Base-by-base conservation (phyloP, 78 protist genomes). In the Chrysochromulina tobinii region DNA sequence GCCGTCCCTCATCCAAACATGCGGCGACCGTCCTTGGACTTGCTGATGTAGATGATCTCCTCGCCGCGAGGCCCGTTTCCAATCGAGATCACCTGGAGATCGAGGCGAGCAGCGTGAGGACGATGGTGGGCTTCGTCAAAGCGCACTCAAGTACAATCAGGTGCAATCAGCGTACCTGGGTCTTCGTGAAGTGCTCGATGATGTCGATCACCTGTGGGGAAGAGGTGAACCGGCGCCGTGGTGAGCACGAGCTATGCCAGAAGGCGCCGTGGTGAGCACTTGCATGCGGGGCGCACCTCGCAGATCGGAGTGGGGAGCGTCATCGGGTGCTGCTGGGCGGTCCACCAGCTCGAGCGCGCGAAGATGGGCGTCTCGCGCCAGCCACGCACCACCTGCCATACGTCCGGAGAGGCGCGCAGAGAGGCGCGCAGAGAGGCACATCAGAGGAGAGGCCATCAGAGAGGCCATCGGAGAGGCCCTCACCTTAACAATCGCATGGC, bases 41-140 rank as follows among this genome's bases (percentile, higher is more conserved):
- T 4, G 48, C 72, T 9, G n/a, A 89, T 69, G 92, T 89, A 89
- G 57, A 89, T 38, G 59, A 89, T 89, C 25, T 89, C 55, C 20
- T 75, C 81, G 50, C 92, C 92, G 61, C 38, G 23, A 11, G 92
- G 92, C 21, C 92, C 92, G 86, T 89, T 89, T 48, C 92, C 92
- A 51, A 89, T 75, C 14, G 92, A 89, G 57, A 89, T 2, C 27
- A 89, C 77, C 81, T 86, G 61, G 20, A 7, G 68, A 59, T 6
- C 20, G 21, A 54, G 38, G 38, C 38, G 38, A 38, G 38, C 38
- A 38, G 38, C 38, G 38, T 38, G 38, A 38, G 38, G 38, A 38
- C 38, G 38, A 38, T 38, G 38, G 38, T 38, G 38, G 0, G 38
- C 38, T 38, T 38, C 38, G 38, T 38, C 38, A 38, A 38, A 38